Evolutionary conservation across 805 yeast species (phyloP).

Genomic region (Wickerhamomyces bovis): DNA sequence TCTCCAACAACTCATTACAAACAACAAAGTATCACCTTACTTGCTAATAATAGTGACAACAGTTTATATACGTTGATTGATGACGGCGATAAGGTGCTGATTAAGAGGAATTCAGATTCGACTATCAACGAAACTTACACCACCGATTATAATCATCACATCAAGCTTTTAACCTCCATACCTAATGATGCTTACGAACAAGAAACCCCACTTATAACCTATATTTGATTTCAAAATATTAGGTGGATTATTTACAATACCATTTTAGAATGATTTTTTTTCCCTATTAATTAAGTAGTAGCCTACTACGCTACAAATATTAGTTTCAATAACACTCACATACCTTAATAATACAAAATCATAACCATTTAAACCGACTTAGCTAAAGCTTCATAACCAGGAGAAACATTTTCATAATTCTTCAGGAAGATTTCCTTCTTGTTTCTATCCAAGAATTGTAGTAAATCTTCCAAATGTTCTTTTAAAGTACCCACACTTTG

Average conservation of each 20-base stretch:
- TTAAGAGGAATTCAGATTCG: neutral
- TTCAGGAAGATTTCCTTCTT: slow-evolving; percentile 30
- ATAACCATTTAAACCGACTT: slow-evolving; percentile 12
- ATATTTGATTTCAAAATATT: neutral
- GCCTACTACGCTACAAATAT: no score
- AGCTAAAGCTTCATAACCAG: slow-evolving; percentile 37
- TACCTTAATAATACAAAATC: neutral
- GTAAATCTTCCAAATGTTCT: slow-evolving; percentile 46
- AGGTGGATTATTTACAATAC: neutral
- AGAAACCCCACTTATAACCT: neutral
- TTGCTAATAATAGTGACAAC: slow-evolving; percentile 14
- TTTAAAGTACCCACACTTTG: slow-evolving; percentile 54
- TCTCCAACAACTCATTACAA: slow-evolving; percentile 13
- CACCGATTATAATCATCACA: slow-evolving; percentile 6
- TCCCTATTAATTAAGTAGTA: neutral
- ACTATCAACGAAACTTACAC: slow-evolving; percentile 8
- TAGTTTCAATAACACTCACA: neutral
- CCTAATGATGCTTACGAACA: neutral
- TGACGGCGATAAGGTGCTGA: neutral
- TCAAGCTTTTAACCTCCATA: neutral
- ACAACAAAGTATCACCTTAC: slow-evolving; percentile 12
- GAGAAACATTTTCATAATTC: slow-evolving; percentile 45
- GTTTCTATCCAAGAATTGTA: slow-evolving; percentile 45
- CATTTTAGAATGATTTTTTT: neutral
- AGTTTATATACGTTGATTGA: slow-evolving; percentile 17